Base-by-base conservation (phyloP, 164 flowering plant species). In the Vitis labrusca region DNA sequence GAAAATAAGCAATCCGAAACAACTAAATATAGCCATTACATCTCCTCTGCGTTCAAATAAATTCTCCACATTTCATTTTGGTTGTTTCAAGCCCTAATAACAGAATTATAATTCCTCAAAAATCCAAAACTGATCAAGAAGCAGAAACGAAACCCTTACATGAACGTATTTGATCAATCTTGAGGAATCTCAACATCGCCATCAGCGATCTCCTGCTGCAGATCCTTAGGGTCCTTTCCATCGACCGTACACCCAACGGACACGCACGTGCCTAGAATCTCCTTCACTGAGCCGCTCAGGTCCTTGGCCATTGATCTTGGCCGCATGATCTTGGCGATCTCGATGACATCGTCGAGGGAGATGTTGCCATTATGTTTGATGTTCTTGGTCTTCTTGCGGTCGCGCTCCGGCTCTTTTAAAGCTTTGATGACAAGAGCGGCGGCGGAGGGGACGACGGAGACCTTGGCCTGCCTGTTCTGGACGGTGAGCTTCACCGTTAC, bases 401-500 rank as follows among this genome's bases (percentile, higher is more conserved):
- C 87, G 9, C 87, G 78, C 79, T 86, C 89, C 3, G 89, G 89
- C 81, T 86, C 89, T 70, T 86, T 86, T 44, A 86, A 71, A 4
- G 87, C 84, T 75, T 86, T 86, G 80, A 86, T 86, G 64, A 86
- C 89, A 10, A 85, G 78, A 0, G 89, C 89, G 19, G 85, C 87
- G 2, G 89, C 89, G 10, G 87, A 86, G 5, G 89, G 89, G 1
- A 86, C 89, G 12, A 86, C 89, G 2, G 87, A 59, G 19, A 86
- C 89, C 69, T 86, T 86, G 10, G 87, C 89, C 72, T 86, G 89
- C 17, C 89, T 80, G 65, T 86, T 86, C 76, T 86, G 87, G 49
- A 86, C 89, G 2, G 89, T 86, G 61, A 85, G 85, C 79, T 85
- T 85, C 53, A 85, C 89, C 27, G 87, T 84, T 9, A 85, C 89